phyloP scores from a whole-genome alignment of 1,284 basidiomycete species.

The Sanghuangporus baumii region DNA sequence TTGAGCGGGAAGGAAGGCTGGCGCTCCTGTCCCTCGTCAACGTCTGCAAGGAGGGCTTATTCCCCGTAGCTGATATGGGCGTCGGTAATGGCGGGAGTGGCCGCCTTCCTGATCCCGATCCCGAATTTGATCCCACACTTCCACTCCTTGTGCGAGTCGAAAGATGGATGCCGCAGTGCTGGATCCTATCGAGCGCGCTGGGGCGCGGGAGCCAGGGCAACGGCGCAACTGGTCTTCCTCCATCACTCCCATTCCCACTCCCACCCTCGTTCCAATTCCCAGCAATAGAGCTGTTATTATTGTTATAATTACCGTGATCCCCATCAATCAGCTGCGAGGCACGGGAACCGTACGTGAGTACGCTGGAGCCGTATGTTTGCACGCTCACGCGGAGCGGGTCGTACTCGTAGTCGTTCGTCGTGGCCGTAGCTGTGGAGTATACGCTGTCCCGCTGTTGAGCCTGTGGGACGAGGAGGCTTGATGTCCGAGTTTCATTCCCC shows the following conservation, averaged over 20 bases:
- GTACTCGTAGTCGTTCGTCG: not conserved
- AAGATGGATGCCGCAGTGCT: not conserved
- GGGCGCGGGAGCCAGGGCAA: conserved; percentile 13
- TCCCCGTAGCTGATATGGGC: not conserved
- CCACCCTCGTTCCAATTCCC: not conserved
- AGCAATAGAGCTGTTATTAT: not conserved
- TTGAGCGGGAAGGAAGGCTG: not conserved
- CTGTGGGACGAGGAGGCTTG: not conserved
- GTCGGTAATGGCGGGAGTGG: not conserved
- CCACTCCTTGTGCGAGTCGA: not conserved
- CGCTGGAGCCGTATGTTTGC: conserved; percentile 13
- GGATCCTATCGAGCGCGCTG: conserved; percentile 7
- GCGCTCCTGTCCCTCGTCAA: not conserved
- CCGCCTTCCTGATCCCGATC: not conserved
- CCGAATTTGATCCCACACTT: not conserved
- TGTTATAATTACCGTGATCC: not conserved
- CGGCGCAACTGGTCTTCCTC: conserved; percentile 4
- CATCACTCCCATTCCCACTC: not conserved
- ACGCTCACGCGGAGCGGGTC: conserved; percentile 8
- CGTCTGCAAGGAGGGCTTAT: not conserved
- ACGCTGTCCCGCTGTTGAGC: not conserved
- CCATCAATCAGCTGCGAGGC: conserved; percentile 1
- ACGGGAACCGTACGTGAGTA: conserved; percentile 15
- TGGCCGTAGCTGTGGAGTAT: not conserved
- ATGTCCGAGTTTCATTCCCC: not conserved